Percentiles rank a stretch among this genome's conserved stretches.
These are phyloP conservation scores for Rhododendron henanense DNA, from an alignment of 148 eudicot species.

Conservation along the genomic window DNA sequence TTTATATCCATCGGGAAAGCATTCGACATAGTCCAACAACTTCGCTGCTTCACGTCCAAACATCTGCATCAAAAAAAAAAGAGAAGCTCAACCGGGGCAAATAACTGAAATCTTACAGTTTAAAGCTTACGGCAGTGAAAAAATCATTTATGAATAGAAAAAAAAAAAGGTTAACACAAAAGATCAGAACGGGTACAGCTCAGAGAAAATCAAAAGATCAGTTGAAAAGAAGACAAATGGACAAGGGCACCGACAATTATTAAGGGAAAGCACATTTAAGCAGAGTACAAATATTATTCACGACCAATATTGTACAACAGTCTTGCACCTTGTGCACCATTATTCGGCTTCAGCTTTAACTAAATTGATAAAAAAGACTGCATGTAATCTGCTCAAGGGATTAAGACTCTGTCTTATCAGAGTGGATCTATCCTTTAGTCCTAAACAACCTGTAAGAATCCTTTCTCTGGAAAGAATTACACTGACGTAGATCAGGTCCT, in stretches of 20 bases:
- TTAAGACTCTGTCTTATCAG: background rate
- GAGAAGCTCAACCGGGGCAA: background rate
- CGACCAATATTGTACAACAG: background rate
- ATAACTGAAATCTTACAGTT: background rate
- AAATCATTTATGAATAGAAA: background rate
- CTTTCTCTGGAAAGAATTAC: background rate
- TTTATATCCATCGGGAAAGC: slow-evolving; percentile 79
- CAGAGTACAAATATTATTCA: background rate
- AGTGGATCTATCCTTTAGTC: background rate
- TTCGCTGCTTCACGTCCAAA: slow-evolving; percentile 89
- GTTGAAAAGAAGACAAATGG: no score
- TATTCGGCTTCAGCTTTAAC: background rate
- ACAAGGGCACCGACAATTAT: background rate
- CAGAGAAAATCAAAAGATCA: background rate
- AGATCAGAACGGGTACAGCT: background rate
- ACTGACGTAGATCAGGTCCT: background rate
- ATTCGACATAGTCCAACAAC: slow-evolving; percentile 81
- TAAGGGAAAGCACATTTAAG: background rate
- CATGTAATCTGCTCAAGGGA: background rate
- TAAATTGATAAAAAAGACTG: background rate
- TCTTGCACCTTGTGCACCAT: background rate
- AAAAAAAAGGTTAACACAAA: background rate
- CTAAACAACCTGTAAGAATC: background rate
- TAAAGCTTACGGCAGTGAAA: background rate
- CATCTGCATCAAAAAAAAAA: slow-evolving; percentile 38